phyloP scores from a whole-genome alignment of 1,139 yeast genomes.

The Spencermartinsiella ligniputridi region DNA sequence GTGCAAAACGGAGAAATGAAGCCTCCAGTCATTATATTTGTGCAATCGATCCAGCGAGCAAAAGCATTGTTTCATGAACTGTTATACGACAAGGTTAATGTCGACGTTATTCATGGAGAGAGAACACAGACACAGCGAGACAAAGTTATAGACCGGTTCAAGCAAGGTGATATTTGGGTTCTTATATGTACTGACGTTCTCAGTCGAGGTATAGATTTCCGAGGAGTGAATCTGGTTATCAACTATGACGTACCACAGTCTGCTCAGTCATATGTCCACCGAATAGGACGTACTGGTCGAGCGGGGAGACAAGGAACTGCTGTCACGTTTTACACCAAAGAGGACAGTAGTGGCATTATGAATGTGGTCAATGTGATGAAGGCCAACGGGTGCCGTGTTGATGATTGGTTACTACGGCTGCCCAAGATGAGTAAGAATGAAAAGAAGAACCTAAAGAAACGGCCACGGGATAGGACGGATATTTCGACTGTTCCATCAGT shows the following conservation, averaged over 20 bases:
- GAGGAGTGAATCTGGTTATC: constrained; percentile 89
- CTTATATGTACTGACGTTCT: constrained; percentile 93
- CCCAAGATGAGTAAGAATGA: constrained; percentile 65
- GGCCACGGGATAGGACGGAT: constrained; percentile 60
- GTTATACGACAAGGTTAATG: constrained; percentile 83
- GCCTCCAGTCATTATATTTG: constrained; percentile 89
- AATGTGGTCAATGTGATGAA: constrained; percentile 92
- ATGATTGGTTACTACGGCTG: constrained; percentile 78
- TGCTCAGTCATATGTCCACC: constrained; percentile 93
- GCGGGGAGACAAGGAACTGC: constrained; percentile 86
- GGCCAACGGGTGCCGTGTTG: constrained; percentile 73
- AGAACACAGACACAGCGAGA: constrained; percentile 88
- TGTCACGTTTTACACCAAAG: constrained; percentile 88
- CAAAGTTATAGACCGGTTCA: constrained; percentile 76
- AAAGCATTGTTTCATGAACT: constrained; percentile 92
- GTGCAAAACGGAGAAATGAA: constrained; percentile 71
- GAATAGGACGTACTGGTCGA: constrained; percentile 99
- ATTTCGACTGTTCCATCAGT: constrained; percentile 85
- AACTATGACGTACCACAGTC: constrained; percentile 95
- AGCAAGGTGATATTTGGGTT: constrained; percentile 91
- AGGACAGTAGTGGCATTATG: constrained; percentile 69
- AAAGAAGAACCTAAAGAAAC: constrained; percentile 58
- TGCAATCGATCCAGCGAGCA: constrained; percentile 90
- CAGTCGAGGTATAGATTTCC: constrained; percentile 95
- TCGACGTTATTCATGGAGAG: constrained; percentile 95